Percentiles rank a stretch among this genome's conserved stretches.
Evolutionary conservation across 129 eudicot species (phyloP).

Genomic region (Saposhnikovia divaricata): DNA sequence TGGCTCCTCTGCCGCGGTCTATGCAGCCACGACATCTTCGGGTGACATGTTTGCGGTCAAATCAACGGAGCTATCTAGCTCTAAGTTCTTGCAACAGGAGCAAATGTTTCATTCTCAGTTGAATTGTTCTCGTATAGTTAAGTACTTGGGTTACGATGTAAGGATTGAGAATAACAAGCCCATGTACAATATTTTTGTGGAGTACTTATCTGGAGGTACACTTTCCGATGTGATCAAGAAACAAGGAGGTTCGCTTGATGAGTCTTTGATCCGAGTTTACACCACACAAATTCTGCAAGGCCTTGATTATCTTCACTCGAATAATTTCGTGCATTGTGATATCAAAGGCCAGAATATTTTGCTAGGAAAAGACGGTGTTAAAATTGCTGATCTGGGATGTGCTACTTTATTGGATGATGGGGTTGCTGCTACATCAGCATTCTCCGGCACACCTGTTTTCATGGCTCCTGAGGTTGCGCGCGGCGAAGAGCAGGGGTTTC

Average conservation of each 20-base stretch:
- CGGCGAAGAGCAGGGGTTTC: constrained; percentile 67
- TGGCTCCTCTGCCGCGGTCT: constrained; percentile 71
- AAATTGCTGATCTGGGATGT: constrained; percentile 76
- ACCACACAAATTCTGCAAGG: constrained; percentile 48
- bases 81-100: constrained; percentile 48
- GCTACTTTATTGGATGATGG: constrained; percentile 22
- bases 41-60: constrained; percentile 71
- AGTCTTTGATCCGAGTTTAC: constrained; percentile 32
- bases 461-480: constrained; percentile 96
- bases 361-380: constrained; percentile 40
- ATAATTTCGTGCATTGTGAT: constrained; percentile 70
- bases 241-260: constrained; percentile 48
- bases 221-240: constrained; percentile 47
- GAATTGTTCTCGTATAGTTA: constrained; percentile 35
- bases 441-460: constrained; percentile 77
- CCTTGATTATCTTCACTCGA: constrained; percentile 47
- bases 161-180: constrained; percentile 18
- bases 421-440: constrained; percentile 4
- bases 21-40: constrained; percentile 45
- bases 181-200: constrained; percentile 56
- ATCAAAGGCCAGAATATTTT: constrained; percentile 60
- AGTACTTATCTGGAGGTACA: constrained; percentile 56
- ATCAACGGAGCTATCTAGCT: constrained; percentile 48
- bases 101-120: constrained; percentile 38
- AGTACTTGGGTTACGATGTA: constrained; percentile 51